phyloP scores from a whole-genome alignment of 106 monocot genomes.

The Allium sativum region DNA sequence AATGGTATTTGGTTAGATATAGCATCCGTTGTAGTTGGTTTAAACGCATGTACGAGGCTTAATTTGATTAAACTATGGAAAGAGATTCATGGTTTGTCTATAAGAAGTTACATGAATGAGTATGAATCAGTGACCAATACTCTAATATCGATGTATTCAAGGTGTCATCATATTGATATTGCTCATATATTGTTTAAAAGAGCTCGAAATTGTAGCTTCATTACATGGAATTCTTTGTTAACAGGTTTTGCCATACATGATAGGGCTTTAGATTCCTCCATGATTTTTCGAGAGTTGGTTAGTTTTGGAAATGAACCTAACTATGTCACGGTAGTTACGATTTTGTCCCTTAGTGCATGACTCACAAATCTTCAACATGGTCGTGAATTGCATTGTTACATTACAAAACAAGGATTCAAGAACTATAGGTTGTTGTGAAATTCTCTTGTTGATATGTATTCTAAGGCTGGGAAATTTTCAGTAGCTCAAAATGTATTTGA shows the following conservation, averaged over 20 bases:
- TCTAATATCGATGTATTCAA: conserved; percentile 54
- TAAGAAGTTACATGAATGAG: conserved; percentile 13
- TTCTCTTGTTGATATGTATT: conserved; percentile 44
- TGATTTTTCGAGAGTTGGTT: conserved; percentile 27
- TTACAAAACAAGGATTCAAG: conserved; percentile 20
- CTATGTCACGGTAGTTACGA: conserved; percentile 29
- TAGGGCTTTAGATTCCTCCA: conserved; percentile 13
- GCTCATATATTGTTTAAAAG: conserved; percentile 26
- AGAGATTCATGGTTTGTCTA: conserved; percentile 33
- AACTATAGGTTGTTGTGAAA: conserved; percentile 17
- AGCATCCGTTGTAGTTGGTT: conserved; percentile 30
- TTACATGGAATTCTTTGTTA: conserved; percentile 48
- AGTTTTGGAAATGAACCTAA: conserved; percentile 19
- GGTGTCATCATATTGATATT: conserved; percentile 14
- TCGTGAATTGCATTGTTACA: conserved; percentile 39
- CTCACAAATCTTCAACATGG: conserved; percentile 35
- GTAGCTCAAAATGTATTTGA: conserved; percentile 33
- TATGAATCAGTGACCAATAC: conserved; percentile 29
- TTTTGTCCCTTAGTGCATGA: conserved; percentile 32
- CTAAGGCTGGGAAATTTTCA: conserved; percentile 31
- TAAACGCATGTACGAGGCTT: conserved; percentile 29
- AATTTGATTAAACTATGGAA: conserved; percentile 27
- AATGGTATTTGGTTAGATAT: conserved; percentile 13
- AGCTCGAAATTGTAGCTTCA: conserved; percentile 7
- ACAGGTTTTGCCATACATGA: conserved; percentile 24